These are phyloP conservation scores for Penicillium bialowiezense DNA, from an alignment of 495 filamentous ascomycete species.

Conservation along the genomic window DNA sequence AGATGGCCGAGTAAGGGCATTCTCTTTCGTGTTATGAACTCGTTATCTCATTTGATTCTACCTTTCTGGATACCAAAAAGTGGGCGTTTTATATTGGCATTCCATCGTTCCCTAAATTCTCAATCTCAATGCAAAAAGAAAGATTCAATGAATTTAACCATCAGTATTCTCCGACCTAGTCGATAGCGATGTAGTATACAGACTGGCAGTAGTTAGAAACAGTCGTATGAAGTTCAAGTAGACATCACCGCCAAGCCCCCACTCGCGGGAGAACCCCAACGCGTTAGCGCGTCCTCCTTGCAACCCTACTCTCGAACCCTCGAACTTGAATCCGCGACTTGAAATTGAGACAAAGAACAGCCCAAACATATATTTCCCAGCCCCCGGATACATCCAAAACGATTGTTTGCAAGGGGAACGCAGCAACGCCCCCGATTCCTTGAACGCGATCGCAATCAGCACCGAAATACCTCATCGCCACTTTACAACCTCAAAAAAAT, in stretches of 20 bases:
- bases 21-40: slow-evolving; percentile 19
- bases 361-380: not conserved
- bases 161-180: too few relatives aligned
- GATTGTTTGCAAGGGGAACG: not conserved
- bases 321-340: not conserved
- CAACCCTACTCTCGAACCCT: not conserved
- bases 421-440: not conserved
- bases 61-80: slow-evolving; percentile 35
- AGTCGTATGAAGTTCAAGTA: slow-evolving; percentile 1
- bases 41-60: slow-evolving; percentile 27
- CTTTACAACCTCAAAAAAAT: slow-evolving; percentile 14
- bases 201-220: too few relatives aligned
- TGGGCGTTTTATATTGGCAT: slow-evolving; percentile 27
- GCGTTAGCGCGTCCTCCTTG: slow-evolving; percentile 25
- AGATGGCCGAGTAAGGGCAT: slow-evolving; percentile 42
- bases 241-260: slow-evolving; percentile 14
- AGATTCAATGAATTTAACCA: not conserved
- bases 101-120: slow-evolving; percentile 12
- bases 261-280: slow-evolving; percentile 11
- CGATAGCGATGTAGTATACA: not conserved
- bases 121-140: slow-evolving; percentile 6
- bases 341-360: not conserved
- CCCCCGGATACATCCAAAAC: not conserved
- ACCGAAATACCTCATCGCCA: not conserved
- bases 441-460: not conserved